Evolutionary conservation across 2,329 filamentous ascomycete species (phyloP).

Genomic region (Chaetomiaceae sp.): DNA sequence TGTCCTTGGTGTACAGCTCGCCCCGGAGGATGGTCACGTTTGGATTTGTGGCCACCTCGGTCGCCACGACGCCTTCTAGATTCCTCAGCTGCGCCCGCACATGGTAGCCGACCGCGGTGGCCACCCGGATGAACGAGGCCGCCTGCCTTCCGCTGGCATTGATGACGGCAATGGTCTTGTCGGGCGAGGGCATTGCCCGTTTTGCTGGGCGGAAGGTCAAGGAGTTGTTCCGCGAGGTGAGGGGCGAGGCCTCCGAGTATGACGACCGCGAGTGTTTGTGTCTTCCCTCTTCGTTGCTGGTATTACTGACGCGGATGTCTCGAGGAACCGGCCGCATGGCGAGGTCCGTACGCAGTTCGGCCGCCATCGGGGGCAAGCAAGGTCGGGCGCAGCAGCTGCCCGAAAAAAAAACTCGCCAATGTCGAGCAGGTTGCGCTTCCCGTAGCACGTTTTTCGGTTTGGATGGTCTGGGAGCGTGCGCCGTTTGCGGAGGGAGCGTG

Average conservation of each 20-base stretch:
- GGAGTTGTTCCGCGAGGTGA: slow-evolving; percentile 55
- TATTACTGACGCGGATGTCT: slow-evolving; percentile 25
- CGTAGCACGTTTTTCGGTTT: not conserved
- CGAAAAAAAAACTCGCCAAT: too few relatives aligned
- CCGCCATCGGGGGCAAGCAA: slow-evolving; percentile 30
- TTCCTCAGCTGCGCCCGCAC: slow-evolving; percentile 90
- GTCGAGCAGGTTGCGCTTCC: not conserved
- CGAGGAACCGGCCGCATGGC: slow-evolving; percentile 33
- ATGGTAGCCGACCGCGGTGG: slow-evolving; percentile 86
- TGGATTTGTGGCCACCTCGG: slow-evolving; percentile 75
- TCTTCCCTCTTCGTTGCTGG: slow-evolving; percentile 32
- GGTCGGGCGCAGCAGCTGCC: too few relatives aligned
- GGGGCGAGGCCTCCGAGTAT: slow-evolving; percentile 55
- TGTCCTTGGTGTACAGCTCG: slow-evolving; percentile 56
- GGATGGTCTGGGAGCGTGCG: not conserved
- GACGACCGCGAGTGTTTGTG: slow-evolving; percentile 60
- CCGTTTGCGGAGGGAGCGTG: too few relatives aligned
- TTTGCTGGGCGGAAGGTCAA: slow-evolving; percentile 57
- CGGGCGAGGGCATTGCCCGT: slow-evolving; percentile 53
- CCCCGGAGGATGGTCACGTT: slow-evolving; percentile 66
- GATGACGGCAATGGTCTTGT: slow-evolving; percentile 87
- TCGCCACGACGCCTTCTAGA: slow-evolving; percentile 78
- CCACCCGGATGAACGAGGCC: slow-evolving; percentile 89
- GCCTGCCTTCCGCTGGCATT: slow-evolving; percentile 95
- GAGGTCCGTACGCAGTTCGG: slow-evolving; percentile 32